Evolutionary conservation across 2,329 filamentous ascomycete genomes (phyloP).

Genomic region (Zalaria sp.): DNA sequence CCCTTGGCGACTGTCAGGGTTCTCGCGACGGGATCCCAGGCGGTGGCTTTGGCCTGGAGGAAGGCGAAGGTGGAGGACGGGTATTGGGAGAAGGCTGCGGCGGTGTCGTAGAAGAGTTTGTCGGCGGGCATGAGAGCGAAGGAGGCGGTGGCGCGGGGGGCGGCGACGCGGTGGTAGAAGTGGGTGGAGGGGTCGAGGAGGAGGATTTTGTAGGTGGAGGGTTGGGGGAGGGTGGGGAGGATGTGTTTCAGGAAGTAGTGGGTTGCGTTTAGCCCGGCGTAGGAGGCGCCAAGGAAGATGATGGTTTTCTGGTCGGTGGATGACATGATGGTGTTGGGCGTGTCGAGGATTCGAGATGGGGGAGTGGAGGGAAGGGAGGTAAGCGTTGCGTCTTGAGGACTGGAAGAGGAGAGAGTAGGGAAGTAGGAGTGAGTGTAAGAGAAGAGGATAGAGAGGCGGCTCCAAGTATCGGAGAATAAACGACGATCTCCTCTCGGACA

Average conservation of each 20-base stretch:
- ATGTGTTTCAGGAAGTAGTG: constrained; percentile 41
- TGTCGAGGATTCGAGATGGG: not conserved
- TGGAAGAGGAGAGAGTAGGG: no score
- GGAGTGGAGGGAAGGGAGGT: not conserved
- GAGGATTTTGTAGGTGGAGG: constrained; percentile 35
- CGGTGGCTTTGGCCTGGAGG: constrained; percentile 34
- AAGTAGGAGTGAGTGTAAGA: no score
- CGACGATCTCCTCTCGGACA: no score
- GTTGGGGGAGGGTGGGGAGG: constrained; percentile 23
- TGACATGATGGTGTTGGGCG: no score
- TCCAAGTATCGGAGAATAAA: not conserved
- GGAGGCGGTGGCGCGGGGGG: constrained; percentile 38
- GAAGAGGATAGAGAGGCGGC: no score
- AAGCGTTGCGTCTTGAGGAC: no score
- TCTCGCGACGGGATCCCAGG: constrained; percentile 28
- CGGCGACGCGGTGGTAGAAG: constrained; percentile 40
- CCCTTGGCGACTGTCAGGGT: constrained; percentile 26
- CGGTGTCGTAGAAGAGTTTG: constrained; percentile 36
- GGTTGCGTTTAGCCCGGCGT: constrained; percentile 35
- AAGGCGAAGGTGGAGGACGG: constrained; percentile 32
- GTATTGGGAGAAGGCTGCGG: constrained; percentile 37
- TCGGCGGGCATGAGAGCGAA: constrained; percentile 31
- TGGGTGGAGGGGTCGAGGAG: constrained; percentile 39
- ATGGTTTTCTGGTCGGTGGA: constrained; percentile 19
- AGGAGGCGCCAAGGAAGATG: constrained; percentile 40